phyloP scores from a whole-genome alignment of 495 filamentous ascomycete genomes.

The Acidomyces sp. region DNA sequence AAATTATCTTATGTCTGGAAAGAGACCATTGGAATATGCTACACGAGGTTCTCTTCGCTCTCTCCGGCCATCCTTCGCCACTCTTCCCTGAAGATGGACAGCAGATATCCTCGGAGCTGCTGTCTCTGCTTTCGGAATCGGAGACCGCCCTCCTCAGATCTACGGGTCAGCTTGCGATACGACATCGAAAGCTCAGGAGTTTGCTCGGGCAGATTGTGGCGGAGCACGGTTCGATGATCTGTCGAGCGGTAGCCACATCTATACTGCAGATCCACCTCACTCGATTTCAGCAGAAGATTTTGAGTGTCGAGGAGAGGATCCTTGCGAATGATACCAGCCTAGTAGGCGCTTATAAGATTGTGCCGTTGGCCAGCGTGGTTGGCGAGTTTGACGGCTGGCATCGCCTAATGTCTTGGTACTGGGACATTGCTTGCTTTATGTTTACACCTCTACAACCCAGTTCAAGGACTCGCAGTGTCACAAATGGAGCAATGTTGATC shows the following conservation, averaged over 20 bases:
- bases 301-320: slow-evolving; percentile 70
- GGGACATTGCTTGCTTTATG: slow-evolving; percentile 56
- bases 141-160: slow-evolving; percentile 70
- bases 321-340: slow-evolving; percentile 54
- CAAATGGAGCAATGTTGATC: slow-evolving; percentile 55
- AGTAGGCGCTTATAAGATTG: slow-evolving; percentile 84
- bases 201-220: slow-evolving; percentile 52
- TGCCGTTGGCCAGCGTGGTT: slow-evolving; percentile 75
- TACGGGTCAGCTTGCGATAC: slow-evolving; percentile 58
- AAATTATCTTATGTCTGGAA: background rate
- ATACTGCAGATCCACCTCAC: slow-evolving; percentile 62
- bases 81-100: slow-evolving; percentile 43
- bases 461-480: background rate
- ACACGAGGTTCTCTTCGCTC: slow-evolving; percentile 89
- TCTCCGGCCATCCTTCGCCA: slow-evolving; percentile 84
- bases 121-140: slow-evolving; percentile 51
- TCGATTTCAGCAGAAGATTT: slow-evolving; percentile 66
- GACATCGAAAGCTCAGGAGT: slow-evolving; percentile 55
- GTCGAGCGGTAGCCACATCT: slow-evolving; percentile 72
- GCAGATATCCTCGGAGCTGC: slow-evolving; percentile 25
- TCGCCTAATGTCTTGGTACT: slow-evolving; percentile 73
- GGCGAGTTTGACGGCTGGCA: slow-evolving; percentile 76
- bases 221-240: slow-evolving; percentile 62
- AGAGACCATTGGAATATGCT: slow-evolving; percentile 49
- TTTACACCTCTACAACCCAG: too few relatives aligned